Evolutionary conservation across 768 basidiomycete species (phyloP).

Genomic region (Tylopilus sp.): DNA sequence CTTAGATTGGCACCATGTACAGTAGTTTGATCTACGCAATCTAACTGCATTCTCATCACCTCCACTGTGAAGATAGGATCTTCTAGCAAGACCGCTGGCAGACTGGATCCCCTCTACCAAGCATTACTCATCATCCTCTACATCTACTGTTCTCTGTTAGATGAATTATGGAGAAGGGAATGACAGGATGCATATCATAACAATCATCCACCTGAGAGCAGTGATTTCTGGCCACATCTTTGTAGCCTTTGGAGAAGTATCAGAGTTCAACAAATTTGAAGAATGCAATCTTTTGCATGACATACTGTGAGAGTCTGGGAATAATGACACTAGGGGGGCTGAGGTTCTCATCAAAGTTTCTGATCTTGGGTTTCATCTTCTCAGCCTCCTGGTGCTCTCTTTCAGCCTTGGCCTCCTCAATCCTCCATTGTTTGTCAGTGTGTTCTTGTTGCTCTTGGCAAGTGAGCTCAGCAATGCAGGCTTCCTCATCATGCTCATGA

Average conservation of each 20-base stretch:
- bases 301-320: not conserved
- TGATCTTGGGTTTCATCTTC: not conserved
- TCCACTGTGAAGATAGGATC: too few relatives aligned
- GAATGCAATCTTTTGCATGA: slow-evolving; percentile 3
- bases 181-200: too few relatives aligned
- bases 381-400: not conserved
- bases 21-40: too few relatives aligned
- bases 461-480: too few relatives aligned
- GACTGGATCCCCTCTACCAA: too few relatives aligned
- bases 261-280: slow-evolving; percentile 4
- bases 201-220: not conserved
- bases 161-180: too few relatives aligned
- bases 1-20: too few relatives aligned
- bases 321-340: not conserved
- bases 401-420: not conserved
- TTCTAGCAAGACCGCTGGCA: too few relatives aligned
- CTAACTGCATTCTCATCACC: too few relatives aligned
- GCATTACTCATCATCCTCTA: too few relatives aligned
- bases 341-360: not conserved
- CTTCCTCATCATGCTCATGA: too few relatives aligned
- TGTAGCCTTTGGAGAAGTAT: slow-evolving; percentile 2
- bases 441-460: not conserved
- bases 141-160: too few relatives aligned
- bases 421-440: not conserved
- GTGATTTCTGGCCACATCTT: not conserved